Conservation (phyloP, 2,329 filamentous ascomycete genomes). For the Teratosphaeria destructans region DNA sequence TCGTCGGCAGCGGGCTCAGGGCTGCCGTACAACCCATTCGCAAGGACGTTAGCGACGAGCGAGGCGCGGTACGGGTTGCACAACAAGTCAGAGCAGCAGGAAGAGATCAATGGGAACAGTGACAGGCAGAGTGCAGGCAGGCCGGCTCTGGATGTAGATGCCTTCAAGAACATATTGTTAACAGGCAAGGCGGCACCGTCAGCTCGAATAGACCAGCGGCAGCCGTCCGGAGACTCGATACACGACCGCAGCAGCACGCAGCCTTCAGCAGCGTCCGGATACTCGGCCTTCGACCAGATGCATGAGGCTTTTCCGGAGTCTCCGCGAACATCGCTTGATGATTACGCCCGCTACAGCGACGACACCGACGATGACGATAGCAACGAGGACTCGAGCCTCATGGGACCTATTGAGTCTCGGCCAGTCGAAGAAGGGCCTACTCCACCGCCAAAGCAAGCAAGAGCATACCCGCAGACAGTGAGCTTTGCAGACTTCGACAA, state of each 20-base stretch:
- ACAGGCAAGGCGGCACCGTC: conserved; percentile 48
- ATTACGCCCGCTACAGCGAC: conserved; percentile 16
- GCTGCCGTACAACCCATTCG: conserved; percentile 26
- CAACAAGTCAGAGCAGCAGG: conserved; percentile 1
- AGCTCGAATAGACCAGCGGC: conserved; percentile 6
- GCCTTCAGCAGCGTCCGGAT: conserved; percentile 44
- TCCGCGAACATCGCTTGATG: conserved; percentile 42
- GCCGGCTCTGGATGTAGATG: conserved; percentile 57
- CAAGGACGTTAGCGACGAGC: conserved; percentile 20
- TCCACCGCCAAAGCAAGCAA: conserved; percentile 63
- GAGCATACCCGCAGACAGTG: conserved; percentile 22
- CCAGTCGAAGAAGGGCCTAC: conserved; percentile 43
- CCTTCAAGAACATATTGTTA: conserved; percentile 63
- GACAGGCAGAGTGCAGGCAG: conserved; percentile 9
- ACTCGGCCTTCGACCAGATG: conserved; percentile 44
- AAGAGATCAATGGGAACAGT: conserved; percentile 1
- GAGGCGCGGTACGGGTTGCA: conserved; percentile 14
- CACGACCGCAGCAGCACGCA: conserved; percentile 43
- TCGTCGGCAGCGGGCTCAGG: conserved; percentile 2
- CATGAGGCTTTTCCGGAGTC: conserved; percentile 37
- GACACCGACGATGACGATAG: conserved; percentile 21
- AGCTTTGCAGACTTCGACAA: conserved; percentile 25
- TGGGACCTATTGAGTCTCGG: conserved; percentile 34
- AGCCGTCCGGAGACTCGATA: conserved; percentile 4
- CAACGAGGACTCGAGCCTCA: conserved; percentile 31